Percentiles rank a stretch among this genome's conserved stretches.
phyloP scores from a whole-genome alignment of 768 basidiomycete genomes.

The Russula vinacea region DNA sequence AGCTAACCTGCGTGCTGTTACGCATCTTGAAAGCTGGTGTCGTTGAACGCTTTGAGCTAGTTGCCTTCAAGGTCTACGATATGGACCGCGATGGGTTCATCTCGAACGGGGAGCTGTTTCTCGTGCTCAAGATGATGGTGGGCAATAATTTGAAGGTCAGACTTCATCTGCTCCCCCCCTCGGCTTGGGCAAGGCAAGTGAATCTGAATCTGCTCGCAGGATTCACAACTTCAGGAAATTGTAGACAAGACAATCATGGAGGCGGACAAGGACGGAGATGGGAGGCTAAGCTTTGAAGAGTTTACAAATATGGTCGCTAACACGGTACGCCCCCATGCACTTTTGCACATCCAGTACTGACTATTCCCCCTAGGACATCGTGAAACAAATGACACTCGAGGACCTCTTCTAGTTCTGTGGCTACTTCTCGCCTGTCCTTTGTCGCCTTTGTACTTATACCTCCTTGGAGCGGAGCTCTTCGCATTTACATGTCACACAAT shows the following conservation, averaged over 20 bases:
- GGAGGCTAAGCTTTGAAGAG: constrained; percentile 95
- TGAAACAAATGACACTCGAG: constrained; percentile 98
- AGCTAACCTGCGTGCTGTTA: no score
- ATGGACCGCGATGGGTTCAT: constrained; percentile 97
- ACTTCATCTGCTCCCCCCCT: neutral
- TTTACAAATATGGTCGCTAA: constrained; percentile 96
- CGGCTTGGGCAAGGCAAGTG: neutral
- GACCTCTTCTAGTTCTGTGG: constrained; percentile 64
- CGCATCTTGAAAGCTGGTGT: neutral
- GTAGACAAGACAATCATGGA: constrained; percentile 99
- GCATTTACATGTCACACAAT: constrained; percentile 1
- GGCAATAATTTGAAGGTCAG: constrained; percentile 94
- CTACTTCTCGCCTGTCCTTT: neutral
- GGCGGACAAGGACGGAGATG: constrained; percentile 96
- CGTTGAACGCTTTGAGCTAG: constrained; percentile 41
- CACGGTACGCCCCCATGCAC: constrained; percentile 56
- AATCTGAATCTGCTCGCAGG: constrained; percentile 46
- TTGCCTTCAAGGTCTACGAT: constrained; percentile 99
- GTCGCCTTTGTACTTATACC: constrained; percentile 7
- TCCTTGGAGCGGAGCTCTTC: constrained; percentile 16
- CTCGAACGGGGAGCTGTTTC: constrained; percentile 96
- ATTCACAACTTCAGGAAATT: constrained; percentile 98
- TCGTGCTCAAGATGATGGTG: constrained; percentile 99
- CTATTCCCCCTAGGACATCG: constrained; percentile 68
- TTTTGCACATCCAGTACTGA: constrained; percentile 8